A percentile compares a stretch with the other conserved stretches of the same genome.
Conservation (phyloP, 148 eudicot species). For the Simmondsia chinensis region DNA sequence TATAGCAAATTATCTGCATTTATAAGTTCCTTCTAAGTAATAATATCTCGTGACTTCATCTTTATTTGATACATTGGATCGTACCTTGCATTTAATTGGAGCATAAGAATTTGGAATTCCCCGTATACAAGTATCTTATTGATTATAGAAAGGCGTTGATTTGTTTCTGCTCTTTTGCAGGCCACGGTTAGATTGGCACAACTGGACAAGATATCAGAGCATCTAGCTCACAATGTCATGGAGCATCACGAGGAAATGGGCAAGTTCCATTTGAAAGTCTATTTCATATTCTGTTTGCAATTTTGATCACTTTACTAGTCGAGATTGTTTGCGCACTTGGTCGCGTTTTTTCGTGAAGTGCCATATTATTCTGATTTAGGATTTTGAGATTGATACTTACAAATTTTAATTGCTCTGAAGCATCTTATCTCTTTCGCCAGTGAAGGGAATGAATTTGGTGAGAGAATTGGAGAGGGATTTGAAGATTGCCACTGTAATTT, state of each 20-base stretch:
- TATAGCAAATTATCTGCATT: too few species aligned
- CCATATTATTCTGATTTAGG: not conserved
- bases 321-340: conserved; percentile 1
- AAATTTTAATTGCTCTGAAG: conserved; percentile 6
- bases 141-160: too few species aligned
- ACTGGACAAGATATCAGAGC: conserved; percentile 63
- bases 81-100: too few species aligned
- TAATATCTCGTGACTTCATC: too few species aligned
- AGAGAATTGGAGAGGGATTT: conserved; percentile 88
- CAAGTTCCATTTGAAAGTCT: conserved; percentile 21
- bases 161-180: conserved; percentile 35
- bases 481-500: conserved; percentile 92
- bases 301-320: not conserved
- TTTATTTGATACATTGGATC: too few species aligned
- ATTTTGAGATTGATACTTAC: not conserved
- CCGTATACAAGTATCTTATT: too few species aligned
- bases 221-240: conserved; percentile 84
- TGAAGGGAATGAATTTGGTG: conserved; percentile 95
- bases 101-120: too few species aligned
- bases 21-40: too few species aligned
- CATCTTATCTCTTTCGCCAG: conserved; percentile 30
- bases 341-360: not conserved
- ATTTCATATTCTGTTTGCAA: not conserved
- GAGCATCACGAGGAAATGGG: conserved; percentile 98
- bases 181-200: conserved; percentile 85